Percentiles rank a stretch among this genome's conserved stretches.
phyloP scores from a whole-genome alignment of 2,329 filamentous ascomycete species.

The Botrytis pseudocinerea region DNA sequence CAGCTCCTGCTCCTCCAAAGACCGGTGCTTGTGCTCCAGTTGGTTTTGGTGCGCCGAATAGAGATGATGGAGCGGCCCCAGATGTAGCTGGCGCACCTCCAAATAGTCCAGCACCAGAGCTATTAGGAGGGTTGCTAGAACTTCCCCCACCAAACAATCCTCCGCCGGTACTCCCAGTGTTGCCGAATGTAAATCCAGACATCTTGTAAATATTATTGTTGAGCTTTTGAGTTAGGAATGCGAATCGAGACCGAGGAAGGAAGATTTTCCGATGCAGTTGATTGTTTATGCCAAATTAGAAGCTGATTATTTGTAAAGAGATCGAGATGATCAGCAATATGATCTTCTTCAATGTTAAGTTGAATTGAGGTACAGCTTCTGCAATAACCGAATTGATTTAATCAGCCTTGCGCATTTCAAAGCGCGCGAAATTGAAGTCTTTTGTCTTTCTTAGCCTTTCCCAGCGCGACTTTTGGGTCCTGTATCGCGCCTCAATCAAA shows the following conservation, averaged over 20 bases:
- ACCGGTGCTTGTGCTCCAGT: conserved; percentile 6
- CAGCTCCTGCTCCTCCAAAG: conserved; percentile 15
- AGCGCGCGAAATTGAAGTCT: conserved; percentile 26
- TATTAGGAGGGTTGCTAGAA: conserved; percentile 18
- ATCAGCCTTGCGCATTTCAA: conserved; percentile 28
- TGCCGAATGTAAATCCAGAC: conserved; percentile 43
- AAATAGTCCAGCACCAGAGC: conserved; percentile 21
- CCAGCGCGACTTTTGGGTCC: conserved; percentile 22
- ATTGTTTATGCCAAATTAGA: conserved; percentile 3
- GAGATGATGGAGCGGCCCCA: conserved; percentile 26
- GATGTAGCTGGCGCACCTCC: conserved; percentile 26
- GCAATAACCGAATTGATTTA: conserved; percentile 21
- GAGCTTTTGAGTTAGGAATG: not conserved
- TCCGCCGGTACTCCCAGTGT: conserved; percentile 25
- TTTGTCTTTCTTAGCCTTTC: conserved; percentile 21
- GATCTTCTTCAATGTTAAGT: not conserved
- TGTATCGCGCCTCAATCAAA: conserved; percentile 23
- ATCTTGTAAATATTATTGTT: conserved; percentile 27
- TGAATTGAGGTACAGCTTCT: conserved; percentile 25
- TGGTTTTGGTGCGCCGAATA: conserved; percentile 9
- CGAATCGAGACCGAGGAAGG: conserved; percentile 16
- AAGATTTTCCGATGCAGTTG: conserved; percentile 19
- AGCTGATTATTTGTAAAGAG: conserved; percentile 10
- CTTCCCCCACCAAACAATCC: conserved; percentile 18
- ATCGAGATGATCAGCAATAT: conserved; percentile 15